Evolutionary conservation across 1,284 basidiomycete species (phyloP).

Genomic region (Heliocybe sulcata): DNA sequence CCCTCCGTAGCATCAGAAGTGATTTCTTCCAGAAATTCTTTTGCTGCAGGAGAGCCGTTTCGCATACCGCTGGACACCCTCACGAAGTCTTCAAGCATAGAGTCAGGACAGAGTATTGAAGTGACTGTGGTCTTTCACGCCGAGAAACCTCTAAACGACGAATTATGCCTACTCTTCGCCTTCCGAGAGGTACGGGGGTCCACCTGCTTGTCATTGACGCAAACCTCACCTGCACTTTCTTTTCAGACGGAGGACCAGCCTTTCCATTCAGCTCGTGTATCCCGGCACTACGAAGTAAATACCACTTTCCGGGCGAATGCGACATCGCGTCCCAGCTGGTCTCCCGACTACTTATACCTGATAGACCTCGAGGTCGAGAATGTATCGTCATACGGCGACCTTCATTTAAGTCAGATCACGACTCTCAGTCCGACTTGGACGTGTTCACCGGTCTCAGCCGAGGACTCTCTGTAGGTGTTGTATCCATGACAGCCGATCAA

Average conservation of each 20-base stretch:
- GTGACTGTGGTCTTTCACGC: slow-evolving; percentile 49
- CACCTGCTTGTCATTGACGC: slow-evolving; percentile 2
- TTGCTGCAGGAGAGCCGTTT: slow-evolving; percentile 39
- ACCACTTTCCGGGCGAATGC: slow-evolving; percentile 46
- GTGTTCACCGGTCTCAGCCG: slow-evolving; percentile 28
- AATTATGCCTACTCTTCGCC: slow-evolving; percentile 55
- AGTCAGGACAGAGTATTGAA: slow-evolving; percentile 39
- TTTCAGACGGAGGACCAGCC: slow-evolving; percentile 34
- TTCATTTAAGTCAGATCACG: slow-evolving; percentile 50
- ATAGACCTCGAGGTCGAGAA: slow-evolving; percentile 57
- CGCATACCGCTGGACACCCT: slow-evolving; percentile 32
- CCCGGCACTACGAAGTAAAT: slow-evolving; percentile 50
- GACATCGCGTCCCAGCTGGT: slow-evolving; percentile 39
- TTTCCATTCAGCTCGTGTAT: slow-evolving; percentile 51
- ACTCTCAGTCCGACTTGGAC: slow-evolving; percentile 62
- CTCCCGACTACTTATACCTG: slow-evolving; percentile 40
- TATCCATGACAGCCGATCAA: neutral
- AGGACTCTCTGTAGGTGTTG: slow-evolving; percentile 33
- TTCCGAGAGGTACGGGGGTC: slow-evolving; percentile 55
- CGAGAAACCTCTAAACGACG: slow-evolving; percentile 35
- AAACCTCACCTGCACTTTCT: slow-evolving; percentile 1
- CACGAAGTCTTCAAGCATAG: slow-evolving; percentile 28
- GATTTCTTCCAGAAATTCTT: slow-evolving; percentile 46
- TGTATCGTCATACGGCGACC: slow-evolving; percentile 27
- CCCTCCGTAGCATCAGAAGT: slow-evolving; percentile 22